These are phyloP conservation scores for Bacterosira constricta DNA, from an alignment of 108 stramenopile genomes.

Conservation along the genomic window DNA sequence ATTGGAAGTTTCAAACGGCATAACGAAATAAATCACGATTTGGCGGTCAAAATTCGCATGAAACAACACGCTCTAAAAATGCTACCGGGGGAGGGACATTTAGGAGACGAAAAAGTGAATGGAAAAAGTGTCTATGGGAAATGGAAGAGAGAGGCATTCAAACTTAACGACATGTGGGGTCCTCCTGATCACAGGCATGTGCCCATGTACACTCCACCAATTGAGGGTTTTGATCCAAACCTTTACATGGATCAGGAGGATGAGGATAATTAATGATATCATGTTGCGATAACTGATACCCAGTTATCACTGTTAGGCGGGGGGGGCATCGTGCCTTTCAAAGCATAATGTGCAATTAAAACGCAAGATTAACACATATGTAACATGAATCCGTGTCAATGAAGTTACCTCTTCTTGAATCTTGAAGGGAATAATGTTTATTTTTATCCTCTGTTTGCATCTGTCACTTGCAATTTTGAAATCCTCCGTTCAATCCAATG, in stretches of 20 bases:
- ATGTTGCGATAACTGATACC: too few species aligned
- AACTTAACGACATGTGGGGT: conserved; percentile 40
- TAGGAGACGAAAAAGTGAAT: background rate
- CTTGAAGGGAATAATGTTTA: too few species aligned
- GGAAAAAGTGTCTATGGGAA: conserved; percentile 35
- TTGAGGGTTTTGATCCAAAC: conserved; percentile 70
- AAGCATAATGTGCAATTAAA: too few species aligned
- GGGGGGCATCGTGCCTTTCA: too few species aligned
- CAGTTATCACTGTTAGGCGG: too few species aligned
- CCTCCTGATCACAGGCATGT: conserved; percentile 67
- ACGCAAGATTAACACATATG: too few species aligned
- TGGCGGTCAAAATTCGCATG: conserved; percentile 76
- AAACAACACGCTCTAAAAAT: conserved; percentile 77
- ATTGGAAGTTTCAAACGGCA: conserved; percentile 77
- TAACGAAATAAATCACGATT: conserved; percentile 77
- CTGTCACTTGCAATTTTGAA: too few species aligned
- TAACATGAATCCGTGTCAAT: too few species aligned
- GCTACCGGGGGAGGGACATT: conserved; percentile 57
- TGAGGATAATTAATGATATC: conserved; percentile 6
- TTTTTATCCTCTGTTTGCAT: too few species aligned
- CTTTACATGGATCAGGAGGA: conserved; percentile 53
- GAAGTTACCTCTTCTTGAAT: too few species aligned
- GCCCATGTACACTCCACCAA: conserved; percentile 75
- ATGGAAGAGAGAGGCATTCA: conserved; percentile 61
- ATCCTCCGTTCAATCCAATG: too few species aligned